Evolutionary conservation across 169 alveolate genomes (phyloP).

Genomic region (Hammondia hammondi): DNA sequence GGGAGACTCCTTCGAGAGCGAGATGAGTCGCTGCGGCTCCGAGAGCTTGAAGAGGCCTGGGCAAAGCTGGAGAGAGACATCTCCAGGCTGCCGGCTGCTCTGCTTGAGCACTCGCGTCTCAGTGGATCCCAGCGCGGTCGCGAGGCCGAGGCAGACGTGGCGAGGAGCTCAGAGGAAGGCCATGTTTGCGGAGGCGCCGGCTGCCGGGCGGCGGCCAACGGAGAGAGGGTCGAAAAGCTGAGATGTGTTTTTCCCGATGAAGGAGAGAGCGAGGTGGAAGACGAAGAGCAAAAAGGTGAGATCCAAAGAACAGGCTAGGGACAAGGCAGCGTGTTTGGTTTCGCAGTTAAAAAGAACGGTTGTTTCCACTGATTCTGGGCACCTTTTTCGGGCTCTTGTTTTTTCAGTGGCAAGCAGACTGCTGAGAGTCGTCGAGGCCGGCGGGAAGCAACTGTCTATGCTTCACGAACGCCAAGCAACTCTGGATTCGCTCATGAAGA

Average conservation of each 20-base stretch:
- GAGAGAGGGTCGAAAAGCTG: neutral
- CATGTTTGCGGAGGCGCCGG: neutral
- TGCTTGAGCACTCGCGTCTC: neutral
- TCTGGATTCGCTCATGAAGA: neutral
- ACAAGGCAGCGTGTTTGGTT: too few species aligned
- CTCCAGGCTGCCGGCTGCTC: neutral
- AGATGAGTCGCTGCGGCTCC: neutral
- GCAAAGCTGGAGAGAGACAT: neutral
- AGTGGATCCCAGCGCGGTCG: neutral
- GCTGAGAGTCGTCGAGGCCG: neutral
- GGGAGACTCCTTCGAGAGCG: neutral
- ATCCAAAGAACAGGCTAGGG: too few species aligned
- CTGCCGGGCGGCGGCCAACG: neutral
- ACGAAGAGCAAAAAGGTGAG: neutral
- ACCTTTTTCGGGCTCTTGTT: neutral
- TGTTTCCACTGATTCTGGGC: too few species aligned
- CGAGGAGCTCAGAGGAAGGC: neutral
- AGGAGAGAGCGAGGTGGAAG: neutral
- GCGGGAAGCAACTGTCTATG: neutral
- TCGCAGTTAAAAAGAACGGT: too few species aligned
- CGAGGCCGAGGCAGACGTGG: neutral
- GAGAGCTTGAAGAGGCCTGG: neutral
- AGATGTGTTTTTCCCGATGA: neutral
- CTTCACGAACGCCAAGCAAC: neutral
- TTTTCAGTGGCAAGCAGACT: neutral